These are phyloP conservation scores for Fusarium transvaalense DNA, from an alignment of 2,329 filamentous ascomycete species.

Conservation along the genomic window DNA sequence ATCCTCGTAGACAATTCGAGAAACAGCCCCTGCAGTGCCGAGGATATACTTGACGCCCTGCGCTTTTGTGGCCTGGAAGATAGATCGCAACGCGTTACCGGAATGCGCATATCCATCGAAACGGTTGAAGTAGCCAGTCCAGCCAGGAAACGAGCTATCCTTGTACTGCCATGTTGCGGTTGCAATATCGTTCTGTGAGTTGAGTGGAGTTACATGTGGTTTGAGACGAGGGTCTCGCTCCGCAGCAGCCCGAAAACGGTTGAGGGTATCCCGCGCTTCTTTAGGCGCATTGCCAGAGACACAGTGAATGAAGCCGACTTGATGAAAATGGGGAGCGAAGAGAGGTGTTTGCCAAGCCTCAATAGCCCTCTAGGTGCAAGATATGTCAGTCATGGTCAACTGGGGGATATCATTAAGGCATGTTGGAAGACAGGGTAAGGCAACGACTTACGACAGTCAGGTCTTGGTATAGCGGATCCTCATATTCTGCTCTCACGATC, in stretches of 20 bases:
- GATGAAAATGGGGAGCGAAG: conserved; percentile 64
- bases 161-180: conserved; percentile 61
- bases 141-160: conserved; percentile 60
- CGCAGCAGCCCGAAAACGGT: conserved; percentile 57
- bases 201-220: conserved; percentile 55
- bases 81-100: conserved; percentile 61
- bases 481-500: conserved; percentile 70
- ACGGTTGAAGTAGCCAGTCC: conserved; percentile 70
- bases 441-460: conserved; percentile 60
- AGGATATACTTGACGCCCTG: conserved; percentile 41
- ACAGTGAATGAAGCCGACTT: conserved; percentile 59
- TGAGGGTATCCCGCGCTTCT: conserved; percentile 61
- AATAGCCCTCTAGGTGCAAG: conserved; percentile 58
- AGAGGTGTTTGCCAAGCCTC: conserved; percentile 64
- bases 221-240: conserved; percentile 56
- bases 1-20: conserved; percentile 45
- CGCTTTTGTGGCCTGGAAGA: conserved; percentile 58
- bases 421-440: neutral
- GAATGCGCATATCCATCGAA: conserved; percentile 70
- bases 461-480: conserved; percentile 68
- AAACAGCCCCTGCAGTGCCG: conserved; percentile 48
- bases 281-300: conserved; percentile 61
- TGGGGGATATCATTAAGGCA: neutral
- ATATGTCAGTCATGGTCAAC: neutral
- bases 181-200: conserved; percentile 56